Evolutionary conservation across 2,329 filamentous ascomycete species (phyloP).

Genomic region (Diplodia mutila): DNA sequence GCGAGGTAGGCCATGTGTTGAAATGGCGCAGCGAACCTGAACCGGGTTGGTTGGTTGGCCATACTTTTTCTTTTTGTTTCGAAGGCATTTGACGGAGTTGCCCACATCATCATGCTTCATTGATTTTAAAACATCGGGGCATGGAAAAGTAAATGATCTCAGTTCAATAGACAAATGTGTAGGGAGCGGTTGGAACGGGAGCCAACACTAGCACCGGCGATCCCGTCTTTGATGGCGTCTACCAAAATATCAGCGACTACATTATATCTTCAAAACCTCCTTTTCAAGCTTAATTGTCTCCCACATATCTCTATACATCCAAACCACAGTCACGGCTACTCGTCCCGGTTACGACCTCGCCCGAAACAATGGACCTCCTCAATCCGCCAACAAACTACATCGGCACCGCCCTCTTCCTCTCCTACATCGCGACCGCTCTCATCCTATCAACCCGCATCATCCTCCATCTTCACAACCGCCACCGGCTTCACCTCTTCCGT

Average conservation of each 20-base stretch:
- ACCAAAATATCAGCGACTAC: too few relatives aligned
- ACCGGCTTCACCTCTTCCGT: not conserved
- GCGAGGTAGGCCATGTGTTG: conserved; percentile 44
- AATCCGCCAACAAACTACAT: conserved; percentile 38
- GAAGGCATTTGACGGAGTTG: not conserved
- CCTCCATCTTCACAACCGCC: conserved; percentile 30
- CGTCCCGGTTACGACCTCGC: not conserved
- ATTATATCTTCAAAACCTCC: too few relatives aligned
- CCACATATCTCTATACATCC: too few relatives aligned
- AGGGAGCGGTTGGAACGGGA: not conserved
- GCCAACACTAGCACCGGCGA: not conserved
- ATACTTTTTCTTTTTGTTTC: not conserved
- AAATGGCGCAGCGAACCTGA: too few relatives aligned
- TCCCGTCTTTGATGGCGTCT: not conserved
- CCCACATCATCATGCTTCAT: not conserved
- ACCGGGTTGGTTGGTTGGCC: too few relatives aligned
- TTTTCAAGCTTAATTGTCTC: too few relatives aligned
- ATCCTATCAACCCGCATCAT: conserved; percentile 32
- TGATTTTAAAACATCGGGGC: not conserved
- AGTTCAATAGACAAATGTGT: not conserved
- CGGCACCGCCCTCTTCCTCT: conserved; percentile 37
- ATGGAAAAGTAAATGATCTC: not conserved
- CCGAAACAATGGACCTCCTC: conserved; percentile 25
- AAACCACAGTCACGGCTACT: too few relatives aligned
- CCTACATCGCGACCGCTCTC: conserved; percentile 36